These are phyloP conservation scores for Poronia punctata DNA, from an alignment of 495 filamentous ascomycete species.

Conservation along the genomic window DNA sequence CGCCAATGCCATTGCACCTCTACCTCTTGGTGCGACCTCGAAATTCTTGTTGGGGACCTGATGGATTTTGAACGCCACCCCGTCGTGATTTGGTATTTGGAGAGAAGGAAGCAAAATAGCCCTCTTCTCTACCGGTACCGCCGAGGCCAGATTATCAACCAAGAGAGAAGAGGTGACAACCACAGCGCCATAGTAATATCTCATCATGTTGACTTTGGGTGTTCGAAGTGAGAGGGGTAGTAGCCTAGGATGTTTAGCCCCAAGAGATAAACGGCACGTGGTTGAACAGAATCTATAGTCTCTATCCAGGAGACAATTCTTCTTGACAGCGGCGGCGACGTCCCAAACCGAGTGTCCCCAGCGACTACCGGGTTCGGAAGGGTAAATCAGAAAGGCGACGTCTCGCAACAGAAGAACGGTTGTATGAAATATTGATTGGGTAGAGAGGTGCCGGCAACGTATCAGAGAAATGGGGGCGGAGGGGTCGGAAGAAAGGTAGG, in stretches of 20 bases:
- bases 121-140: constrained; percentile 17
- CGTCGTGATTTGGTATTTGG: constrained; percentile 28
- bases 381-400: too few species aligned
- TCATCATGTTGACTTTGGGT: constrained; percentile 10
- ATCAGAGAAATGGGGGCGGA: too few species aligned
- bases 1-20: constrained; percentile 35
- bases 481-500: too few species aligned
- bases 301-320: too few species aligned
- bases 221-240: constrained; percentile 5
- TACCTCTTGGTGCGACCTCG: constrained; percentile 20
- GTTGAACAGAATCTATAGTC: too few species aligned
- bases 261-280: too few species aligned
- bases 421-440: too few species aligned
- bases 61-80: constrained; percentile 32
- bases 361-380: too few species aligned
- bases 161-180: constrained; percentile 14
- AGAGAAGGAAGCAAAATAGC: constrained; percentile 10
- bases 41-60: constrained; percentile 37
- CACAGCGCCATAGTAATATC: constrained; percentile 13
- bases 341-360: too few species aligned
- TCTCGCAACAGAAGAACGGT: too few species aligned
- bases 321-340: too few species aligned
- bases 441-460: too few species aligned
- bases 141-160: constrained; percentile 9
- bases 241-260: constrained; percentile 3